These are phyloP conservation scores for Pseudogymnoascus sp. DNA, from an alignment of 2,329 filamentous ascomycete species.

Conservation along the genomic window DNA sequence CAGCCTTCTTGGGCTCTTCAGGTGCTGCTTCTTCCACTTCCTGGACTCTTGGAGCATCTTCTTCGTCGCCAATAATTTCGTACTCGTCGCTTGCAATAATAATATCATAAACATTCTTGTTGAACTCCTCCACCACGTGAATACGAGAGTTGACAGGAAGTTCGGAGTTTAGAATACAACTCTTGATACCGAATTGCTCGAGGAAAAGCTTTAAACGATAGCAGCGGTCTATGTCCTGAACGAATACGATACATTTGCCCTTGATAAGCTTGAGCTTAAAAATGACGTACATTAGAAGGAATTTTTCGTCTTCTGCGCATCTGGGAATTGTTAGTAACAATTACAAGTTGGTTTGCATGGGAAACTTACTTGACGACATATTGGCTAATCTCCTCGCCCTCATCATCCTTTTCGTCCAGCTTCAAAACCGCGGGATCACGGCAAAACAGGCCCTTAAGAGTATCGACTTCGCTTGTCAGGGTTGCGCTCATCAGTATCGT, in stretches of 20 bases:
- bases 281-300: conserved; percentile 84
- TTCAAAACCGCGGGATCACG: conserved; percentile 72
- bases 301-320: conserved; percentile 96
- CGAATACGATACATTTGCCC: conserved; percentile 81
- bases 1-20: conserved; percentile 16
- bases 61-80: conserved; percentile 67
- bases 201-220: conserved; percentile 92
- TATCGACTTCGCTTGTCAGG: conserved; percentile 78
- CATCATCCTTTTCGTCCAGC: conserved; percentile 73
- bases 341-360: neutral
- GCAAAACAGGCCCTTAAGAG: conserved; percentile 78
- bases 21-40: conserved; percentile 32
- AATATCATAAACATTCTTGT: conserved; percentile 93
- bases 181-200: conserved; percentile 93
- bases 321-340: conserved; percentile 33
- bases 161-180: conserved; percentile 89
- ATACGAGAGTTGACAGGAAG: conserved; percentile 86
- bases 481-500: conserved; percentile 93
- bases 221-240: conserved; percentile 78
- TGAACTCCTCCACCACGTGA: conserved; percentile 96
- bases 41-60: conserved; percentile 29
- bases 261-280: conserved; percentile 93
- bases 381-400: conserved; percentile 71
- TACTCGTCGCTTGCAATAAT: conserved; percentile 94
- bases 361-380: conserved; percentile 67